Evolutionary conservation across 306 rosid genomes (phyloP).

Genomic region (Trichosanthes cucumerina): DNA sequence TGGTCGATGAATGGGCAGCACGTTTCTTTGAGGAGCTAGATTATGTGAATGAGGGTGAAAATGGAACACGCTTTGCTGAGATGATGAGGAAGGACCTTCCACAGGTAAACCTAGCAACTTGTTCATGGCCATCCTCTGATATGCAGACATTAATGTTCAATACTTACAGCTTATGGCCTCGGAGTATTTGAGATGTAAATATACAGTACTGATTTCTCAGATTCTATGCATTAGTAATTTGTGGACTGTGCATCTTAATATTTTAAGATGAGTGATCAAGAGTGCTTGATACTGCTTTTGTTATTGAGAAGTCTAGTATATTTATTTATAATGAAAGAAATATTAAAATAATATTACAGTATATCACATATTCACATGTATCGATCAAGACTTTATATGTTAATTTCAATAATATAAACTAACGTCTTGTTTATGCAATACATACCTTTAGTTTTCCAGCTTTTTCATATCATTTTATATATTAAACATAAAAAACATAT

Average conservation of each 20-base stretch:
- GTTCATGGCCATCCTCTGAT: constrained; percentile 2
- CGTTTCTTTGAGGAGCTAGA: constrained; percentile 96
- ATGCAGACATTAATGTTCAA: not conserved
- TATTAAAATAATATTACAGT: not conserved
- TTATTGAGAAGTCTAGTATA: not conserved
- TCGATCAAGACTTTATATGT: not conserved
- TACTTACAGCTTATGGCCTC: not conserved
- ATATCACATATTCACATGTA: not conserved
- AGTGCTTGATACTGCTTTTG: not conserved
- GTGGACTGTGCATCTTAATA: not conserved
- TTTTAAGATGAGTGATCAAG: not conserved
- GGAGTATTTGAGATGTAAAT: not conserved
- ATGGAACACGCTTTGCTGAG: constrained; percentile 79
- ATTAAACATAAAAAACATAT: no score
- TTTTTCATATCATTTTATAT: not conserved
- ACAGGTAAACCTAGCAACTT: constrained; percentile 45
- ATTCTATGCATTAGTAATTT: not conserved
- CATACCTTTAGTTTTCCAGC: not conserved
- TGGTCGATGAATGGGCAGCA: constrained; percentile 99
- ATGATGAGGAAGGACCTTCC: constrained; percentile 98
- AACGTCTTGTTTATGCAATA: not conserved
- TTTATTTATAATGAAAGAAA: not conserved
- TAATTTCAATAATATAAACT: not conserved
- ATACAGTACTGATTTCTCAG: not conserved
- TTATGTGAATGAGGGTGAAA: constrained; percentile 92